phyloP scores from a whole-genome alignment of 345 rosid genomes.

The Euclidium syriacum region DNA sequence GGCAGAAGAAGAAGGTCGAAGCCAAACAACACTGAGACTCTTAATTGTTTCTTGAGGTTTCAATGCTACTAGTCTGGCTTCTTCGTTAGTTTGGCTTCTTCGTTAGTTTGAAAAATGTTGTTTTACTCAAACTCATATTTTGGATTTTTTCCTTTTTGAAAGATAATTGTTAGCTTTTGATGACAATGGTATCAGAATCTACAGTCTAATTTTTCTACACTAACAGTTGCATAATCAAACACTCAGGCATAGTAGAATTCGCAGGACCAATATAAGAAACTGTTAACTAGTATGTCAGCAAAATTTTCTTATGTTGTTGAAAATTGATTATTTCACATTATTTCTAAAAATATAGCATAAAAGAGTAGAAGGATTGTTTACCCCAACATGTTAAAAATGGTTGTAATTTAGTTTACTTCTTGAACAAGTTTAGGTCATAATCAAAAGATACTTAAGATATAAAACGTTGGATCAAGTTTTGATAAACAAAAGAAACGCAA shows the following conservation, averaged over 20 bases:
- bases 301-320: neutral
- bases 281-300: neutral
- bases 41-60: no score
- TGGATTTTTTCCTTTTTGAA: neutral
- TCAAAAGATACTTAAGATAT: no score
- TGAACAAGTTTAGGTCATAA: no score
- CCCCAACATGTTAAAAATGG: no score
- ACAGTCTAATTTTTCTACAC: no score
- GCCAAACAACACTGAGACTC: no score
- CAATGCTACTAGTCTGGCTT: no score
- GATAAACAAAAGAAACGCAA: no score
- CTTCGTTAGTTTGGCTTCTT: no score
- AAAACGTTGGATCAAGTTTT: no score
- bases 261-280: neutral
- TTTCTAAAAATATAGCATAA: neutral
- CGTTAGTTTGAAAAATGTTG: neutral
- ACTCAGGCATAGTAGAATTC: neutral
- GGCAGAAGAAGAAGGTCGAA: constrained; percentile 41
- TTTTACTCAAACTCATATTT: neutral
- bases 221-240: neutral
- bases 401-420: no score
- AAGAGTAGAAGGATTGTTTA: neutral
- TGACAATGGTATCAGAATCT: neutral
- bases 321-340: neutral
- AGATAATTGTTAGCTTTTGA: neutral